Percentiles rank a stretch among this genome's conserved stretches.
These are phyloP conservation scores for Priceomyces fermenticarens DNA, from an alignment of 805 yeast species.

Conservation along the genomic window DNA sequence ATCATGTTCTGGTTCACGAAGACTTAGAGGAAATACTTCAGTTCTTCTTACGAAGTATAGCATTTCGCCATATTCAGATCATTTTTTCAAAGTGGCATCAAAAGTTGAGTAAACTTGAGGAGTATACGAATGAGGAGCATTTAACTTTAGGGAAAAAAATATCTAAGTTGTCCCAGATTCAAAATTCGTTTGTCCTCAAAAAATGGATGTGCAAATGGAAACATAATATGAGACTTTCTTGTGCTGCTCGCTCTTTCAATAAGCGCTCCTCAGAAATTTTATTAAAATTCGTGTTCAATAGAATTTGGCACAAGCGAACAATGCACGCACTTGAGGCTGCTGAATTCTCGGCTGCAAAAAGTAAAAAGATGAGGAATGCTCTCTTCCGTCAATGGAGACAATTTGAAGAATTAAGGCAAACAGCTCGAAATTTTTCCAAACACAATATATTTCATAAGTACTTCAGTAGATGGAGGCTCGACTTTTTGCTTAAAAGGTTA, in stretches of 20 bases:
- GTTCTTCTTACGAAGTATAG: neutral
- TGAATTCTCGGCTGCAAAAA: slow-evolving; percentile 3
- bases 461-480: slow-evolving; percentile 16
- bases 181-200: slow-evolving; percentile 11
- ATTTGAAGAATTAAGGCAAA: slow-evolving; percentile 2
- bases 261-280: slow-evolving; percentile 5
- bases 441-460: slow-evolving; percentile 2
- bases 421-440: slow-evolving; percentile 11
- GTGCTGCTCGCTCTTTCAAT: slow-evolving; percentile 2
- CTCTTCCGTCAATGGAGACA: slow-evolving; percentile 13
- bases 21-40: neutral
- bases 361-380: slow-evolving; percentile 3
- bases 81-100: neutral
- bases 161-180: slow-evolving; percentile 9
- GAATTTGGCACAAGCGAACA: slow-evolving; percentile 14
- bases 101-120: neutral
- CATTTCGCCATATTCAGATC: neutral
- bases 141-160: slow-evolving; percentile 10
- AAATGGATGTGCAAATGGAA: slow-evolving; percentile 17
- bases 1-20: neutral
- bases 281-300: slow-evolving; percentile 8
- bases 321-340: slow-evolving; percentile 7
- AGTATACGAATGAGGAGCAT: too few relatives aligned
- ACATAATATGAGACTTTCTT: slow-evolving; percentile 1
- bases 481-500: neutral